phyloP scores from a whole-genome alignment of 371 early-diverging fungal species.

The Racocetra persica region DNA sequence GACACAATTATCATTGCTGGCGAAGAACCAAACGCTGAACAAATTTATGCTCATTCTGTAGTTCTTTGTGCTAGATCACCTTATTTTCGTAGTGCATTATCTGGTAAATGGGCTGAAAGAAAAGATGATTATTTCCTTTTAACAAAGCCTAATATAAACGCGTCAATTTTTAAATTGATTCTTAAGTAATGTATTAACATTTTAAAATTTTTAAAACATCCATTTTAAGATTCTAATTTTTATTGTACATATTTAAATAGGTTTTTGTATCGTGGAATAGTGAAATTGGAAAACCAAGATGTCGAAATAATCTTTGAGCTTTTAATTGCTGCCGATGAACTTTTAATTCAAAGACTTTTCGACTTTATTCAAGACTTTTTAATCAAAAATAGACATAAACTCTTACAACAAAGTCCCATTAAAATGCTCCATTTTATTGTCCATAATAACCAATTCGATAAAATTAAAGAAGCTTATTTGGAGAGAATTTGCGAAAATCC shows the following conservation, averaged over 20 bases:
- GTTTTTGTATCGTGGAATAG: background rate
- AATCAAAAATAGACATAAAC: background rate
- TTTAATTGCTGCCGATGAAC: constrained; percentile 23
- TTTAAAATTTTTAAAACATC: too few relatives aligned
- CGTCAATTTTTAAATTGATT: constrained; percentile 21
- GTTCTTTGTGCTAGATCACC: background rate
- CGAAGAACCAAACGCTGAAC: background rate
- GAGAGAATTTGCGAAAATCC: background rate
- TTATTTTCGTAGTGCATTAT: constrained; percentile 35
- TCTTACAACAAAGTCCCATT: background rate
- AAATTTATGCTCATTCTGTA: background rate
- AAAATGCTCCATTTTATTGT: background rate
- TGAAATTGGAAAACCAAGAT: background rate
- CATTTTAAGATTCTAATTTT: background rate
- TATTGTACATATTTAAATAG: background rate
- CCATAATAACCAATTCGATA: background rate
- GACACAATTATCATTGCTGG: constrained; percentile 21
- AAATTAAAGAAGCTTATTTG: background rate
- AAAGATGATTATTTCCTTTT: background rate
- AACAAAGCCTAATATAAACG: constrained; percentile 6
- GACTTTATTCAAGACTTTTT: constrained; percentile 19
- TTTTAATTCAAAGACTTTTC: background rate
- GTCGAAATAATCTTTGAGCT: background rate
- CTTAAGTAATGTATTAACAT: constrained; percentile 6
- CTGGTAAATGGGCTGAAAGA: constrained; percentile 12